Base-by-base conservation (phyloP, 2,329 filamentous ascomycete species). In the Hypomyces rosellus region DNA sequence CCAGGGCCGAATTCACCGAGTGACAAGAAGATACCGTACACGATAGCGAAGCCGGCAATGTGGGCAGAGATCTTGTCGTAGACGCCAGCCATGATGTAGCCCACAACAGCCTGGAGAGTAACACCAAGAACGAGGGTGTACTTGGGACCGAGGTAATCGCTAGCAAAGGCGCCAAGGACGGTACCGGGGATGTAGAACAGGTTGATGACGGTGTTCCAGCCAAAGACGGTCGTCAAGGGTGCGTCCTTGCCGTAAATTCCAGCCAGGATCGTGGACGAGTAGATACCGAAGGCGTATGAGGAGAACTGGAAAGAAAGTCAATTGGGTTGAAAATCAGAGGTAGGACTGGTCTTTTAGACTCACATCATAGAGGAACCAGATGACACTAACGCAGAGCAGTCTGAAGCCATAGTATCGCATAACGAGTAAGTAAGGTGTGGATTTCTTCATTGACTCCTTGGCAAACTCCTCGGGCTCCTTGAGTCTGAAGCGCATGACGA, bases 141-240 rank as follows among this genome's bases (percentile, higher is more conserved):
- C 51, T 85, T 84, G 1, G 91, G 89, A 0, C 91, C 91, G 46
- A 95, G 72, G 71, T 77, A 82, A 68, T 96, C 91, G 22, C 83
- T 86, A 6, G 87, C 72, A 50, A 87, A 87, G 0, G 88, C 86
- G 16, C 91, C 91, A 3, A 86, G 68, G 47, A 91, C 74, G 20
- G 88, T 88, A 1, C 91, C 91, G 0, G 89, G 90, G 45, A 95
- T 78, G 67, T 95, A 95, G 68, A 96, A 96, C 55, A 89, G 72
- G 66, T 93, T 95, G 72, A 95, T 82, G 39, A 96, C 78, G 0
- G 86, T 89, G 63, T 89, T 90, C 89, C 89, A 96, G 38, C 89
- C 91, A 54, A 96, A 91, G 11, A 83, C 72, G 55, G 86, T 86
- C 62, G 88, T 92, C 2, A 96, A 72, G 0, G 85, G 78, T 0